Evolutionary conservation across 164 flowering plant species (phyloP), one percentile per base, ranked within the genome.

Genomic region (Dillenia suffruticosa): DNA sequence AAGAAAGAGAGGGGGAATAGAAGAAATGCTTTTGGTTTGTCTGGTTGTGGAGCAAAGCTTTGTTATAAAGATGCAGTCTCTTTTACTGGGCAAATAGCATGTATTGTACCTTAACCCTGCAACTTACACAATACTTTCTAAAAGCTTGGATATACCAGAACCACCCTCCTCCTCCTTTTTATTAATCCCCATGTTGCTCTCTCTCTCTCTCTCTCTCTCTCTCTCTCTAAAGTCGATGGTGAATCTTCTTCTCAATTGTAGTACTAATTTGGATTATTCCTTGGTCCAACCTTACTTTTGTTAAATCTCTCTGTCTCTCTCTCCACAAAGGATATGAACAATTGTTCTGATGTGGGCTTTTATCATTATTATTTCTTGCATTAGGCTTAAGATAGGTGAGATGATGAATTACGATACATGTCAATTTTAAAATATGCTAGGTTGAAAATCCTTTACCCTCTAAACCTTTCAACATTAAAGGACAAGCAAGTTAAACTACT

Each of bases 11-110:
- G 47, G 59, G 32, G 26, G 47, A 53, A 54, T 62, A 62, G 62
- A 65, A 72, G 74, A 56, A 77, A 61, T 67, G 72, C 84, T 82
- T 83, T 83, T 82, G 57, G 82, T 77, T 82, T 82, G 87, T 81
- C 83, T 80, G 69, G 67, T 78, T 76, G 79, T 74, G 84, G 62
- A 54, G 63, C 54, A 62, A 63, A 57, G 67, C 48, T 19, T 66
- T 54, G 26, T 32, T 66, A 72, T 68, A 70, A 77, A 81, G 51
- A 52, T 50, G 55, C 63, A 47, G 70, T 70, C 74, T 79, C 72
- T 87, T 78, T 70, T 62, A 68, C 66, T 58, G 79, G 86, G 83
- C 84, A 82, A 82, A 78, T 83, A 66, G 85, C 69, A 83, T 84
- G 78, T 79, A 71, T 64, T 70, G 83, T 78, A 73, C 82, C 77